Base-by-base conservation (phyloP, 2,329 filamentous ascomycete species). In the Byssothecium circinans region DNA sequence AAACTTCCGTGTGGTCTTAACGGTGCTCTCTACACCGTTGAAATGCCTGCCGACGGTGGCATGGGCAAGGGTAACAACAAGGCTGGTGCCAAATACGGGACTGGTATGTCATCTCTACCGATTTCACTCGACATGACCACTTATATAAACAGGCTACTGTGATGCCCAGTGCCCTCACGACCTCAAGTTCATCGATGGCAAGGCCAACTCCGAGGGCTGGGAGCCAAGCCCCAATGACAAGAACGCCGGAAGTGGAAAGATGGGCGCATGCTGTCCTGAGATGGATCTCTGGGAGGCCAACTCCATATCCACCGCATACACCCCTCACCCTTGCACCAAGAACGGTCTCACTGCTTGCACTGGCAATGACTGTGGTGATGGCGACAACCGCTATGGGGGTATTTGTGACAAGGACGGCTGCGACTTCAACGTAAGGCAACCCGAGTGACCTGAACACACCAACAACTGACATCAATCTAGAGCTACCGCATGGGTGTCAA, bases 241-340 rank as follows among this genome's bases (percentile, higher is more conserved):
- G 54, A 82, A 82, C 62, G 74, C 78, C 27, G 82, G 81, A 46
- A 63, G 69, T 19, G 81, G 80, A 32, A 68, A 69, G 35, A 72
- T 78, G 41, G 84, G 85, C 51, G 75, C 83, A 32, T 87, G 85
- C 80, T 87, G 84, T 68, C 72, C 79, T 35, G 85, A 87, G 70
- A 84, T 88, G 79, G 84, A 87, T 58, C 77, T 85, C 68, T 87
- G 84, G 83, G 84, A 88, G 73, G 84, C 84, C 58, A 87, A 88
- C 77, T 78, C 74, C 56, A 79, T 85, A 62, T 80, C 83, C 17
- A 80, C 78, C 14, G 85, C 85, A 43, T 78, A 78, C 63, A 88
- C 85, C 5, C 83, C 85, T 15, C 85, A 88, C 68, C 78, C 82
- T 35, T 88, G 85, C 76, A 72, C 70, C 45, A 72, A 65, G 49